These are phyloP conservation scores for Pythium insidiosum DNA, from an alignment of 352 stramenopile genomes.

Conservation along the genomic window DNA sequence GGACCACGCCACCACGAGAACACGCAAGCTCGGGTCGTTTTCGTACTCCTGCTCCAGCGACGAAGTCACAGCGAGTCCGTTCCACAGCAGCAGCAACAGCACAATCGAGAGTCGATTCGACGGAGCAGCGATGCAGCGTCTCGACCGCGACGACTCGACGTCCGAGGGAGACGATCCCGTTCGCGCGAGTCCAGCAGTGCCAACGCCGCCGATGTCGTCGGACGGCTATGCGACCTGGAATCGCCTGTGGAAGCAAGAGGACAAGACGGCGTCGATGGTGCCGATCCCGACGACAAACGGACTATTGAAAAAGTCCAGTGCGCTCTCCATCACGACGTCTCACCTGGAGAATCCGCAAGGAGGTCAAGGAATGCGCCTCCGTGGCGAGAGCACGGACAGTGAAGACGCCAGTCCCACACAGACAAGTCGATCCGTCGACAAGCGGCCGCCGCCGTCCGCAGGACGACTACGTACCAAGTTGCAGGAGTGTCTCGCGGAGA, in stretches of 20 bases:
- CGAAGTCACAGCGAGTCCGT: conserved; percentile 18
- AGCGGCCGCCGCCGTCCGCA: conserved; percentile 12
- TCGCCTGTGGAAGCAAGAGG: conserved; percentile 4
- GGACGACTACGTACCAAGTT: conserved; percentile 55
- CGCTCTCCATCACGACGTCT: background rate
- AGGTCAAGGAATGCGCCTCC: background rate
- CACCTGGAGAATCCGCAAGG: conserved; percentile 12
- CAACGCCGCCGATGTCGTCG: too few relatives aligned
- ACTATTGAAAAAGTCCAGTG: conserved; percentile 9
- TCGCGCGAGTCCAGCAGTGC: background rate
- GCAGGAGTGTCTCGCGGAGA: conserved; percentile 42
- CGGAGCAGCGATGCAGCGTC: too few relatives aligned
- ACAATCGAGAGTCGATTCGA: conserved; percentile 5
- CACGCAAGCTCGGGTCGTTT: conserved; percentile 37
- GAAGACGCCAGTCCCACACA: conserved; percentile 1
- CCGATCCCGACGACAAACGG: conserved; percentile 6
- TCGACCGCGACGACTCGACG: conserved; percentile 5
- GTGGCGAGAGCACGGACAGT: background rate
- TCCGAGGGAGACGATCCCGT: too few relatives aligned
- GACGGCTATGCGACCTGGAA: conserved; percentile 15
- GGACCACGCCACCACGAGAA: too few relatives aligned
- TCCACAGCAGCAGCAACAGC: conserved; percentile 11
- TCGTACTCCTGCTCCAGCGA: conserved; percentile 68
- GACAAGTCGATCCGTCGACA: background rate
- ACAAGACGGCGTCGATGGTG: conserved; percentile 11